Conservation (phyloP, 140 eudicot genomes). For the Ambrosia hybrid region DNA sequence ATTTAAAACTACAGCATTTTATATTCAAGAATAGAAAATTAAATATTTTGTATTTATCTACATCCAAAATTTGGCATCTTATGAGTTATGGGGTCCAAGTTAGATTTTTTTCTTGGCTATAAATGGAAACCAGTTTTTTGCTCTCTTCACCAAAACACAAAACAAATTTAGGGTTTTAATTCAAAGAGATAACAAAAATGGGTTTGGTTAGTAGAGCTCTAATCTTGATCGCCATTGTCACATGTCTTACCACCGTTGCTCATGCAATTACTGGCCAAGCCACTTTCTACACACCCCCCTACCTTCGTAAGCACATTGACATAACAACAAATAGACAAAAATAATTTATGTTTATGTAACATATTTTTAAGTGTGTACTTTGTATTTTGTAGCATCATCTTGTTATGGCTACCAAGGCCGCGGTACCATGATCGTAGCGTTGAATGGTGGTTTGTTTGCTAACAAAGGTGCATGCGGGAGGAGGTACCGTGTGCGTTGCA, state of each 20-base stretch:
- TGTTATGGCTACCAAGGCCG: conserved; percentile 21
- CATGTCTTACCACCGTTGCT: conserved; percentile 15
- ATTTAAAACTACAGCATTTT: neutral
- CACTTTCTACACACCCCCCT: conserved; percentile 28
- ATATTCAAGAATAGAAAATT: neutral
- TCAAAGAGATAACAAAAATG: conserved; percentile 12
- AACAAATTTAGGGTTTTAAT: neutral
- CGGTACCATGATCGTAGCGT: conserved; percentile 33
- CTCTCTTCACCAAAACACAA: neutral
- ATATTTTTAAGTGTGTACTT: neutral
- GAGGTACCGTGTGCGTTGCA: conserved; percentile 26
- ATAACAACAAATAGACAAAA: neutral
- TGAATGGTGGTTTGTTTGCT: conserved; percentile 16
- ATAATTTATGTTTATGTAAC: neutral
- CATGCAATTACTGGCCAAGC: conserved; percentile 30
- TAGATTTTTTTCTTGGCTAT: neutral
- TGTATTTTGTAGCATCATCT: conserved; percentile 18
- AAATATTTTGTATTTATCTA: neutral
- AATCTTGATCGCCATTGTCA: conserved; percentile 11
- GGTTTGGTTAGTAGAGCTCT: conserved; percentile 18
- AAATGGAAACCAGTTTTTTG: neutral
- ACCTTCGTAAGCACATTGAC: conserved; percentile 19
- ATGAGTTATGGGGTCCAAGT: neutral
- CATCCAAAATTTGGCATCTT: neutral
- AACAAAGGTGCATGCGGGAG: conserved; percentile 32